Conservation (phyloP, 805 yeast species). For the Yamadazyma laniorum region DNA sequence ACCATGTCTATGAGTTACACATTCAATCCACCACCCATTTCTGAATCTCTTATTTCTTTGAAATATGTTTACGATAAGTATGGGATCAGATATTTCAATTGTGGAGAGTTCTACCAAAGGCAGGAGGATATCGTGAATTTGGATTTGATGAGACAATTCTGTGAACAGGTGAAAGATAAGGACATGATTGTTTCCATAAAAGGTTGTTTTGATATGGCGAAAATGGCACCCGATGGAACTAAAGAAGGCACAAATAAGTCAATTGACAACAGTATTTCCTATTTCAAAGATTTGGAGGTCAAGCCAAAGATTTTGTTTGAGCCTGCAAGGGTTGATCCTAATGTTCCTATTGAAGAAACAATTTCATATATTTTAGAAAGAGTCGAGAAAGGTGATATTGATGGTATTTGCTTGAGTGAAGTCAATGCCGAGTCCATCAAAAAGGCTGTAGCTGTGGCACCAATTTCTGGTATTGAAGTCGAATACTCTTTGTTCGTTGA, state of each 20-base stretch:
- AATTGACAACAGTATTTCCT: conserved; percentile 41
- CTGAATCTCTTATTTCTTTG: conserved; percentile 53
- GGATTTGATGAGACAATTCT: conserved; percentile 54
- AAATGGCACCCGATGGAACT: conserved; percentile 48
- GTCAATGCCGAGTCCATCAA: conserved; percentile 59
- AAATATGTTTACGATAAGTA: conserved; percentile 45
- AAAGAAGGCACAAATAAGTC: conserved; percentile 46
- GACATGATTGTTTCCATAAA: conserved; percentile 60
- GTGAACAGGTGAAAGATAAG: conserved; percentile 45
- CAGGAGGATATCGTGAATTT: conserved; percentile 39
- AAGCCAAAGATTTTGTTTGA: conserved; percentile 54
- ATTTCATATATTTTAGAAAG: conserved; percentile 55
- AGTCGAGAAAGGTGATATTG: conserved; percentile 62
- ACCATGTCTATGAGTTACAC: conserved; percentile 81
- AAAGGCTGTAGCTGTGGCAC: conserved; percentile 55
- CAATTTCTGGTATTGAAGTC: conserved; percentile 69
- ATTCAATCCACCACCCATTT: conserved; percentile 52
- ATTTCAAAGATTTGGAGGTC: conserved; percentile 20
- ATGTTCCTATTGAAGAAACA: conserved; percentile 57
- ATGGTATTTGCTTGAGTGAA: conserved; percentile 75
- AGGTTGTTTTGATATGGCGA: conserved; percentile 49
- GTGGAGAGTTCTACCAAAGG: conserved; percentile 66
- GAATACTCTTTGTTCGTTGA: conserved; percentile 72
- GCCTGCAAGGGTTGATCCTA: conserved; percentile 66
- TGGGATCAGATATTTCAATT: conserved; percentile 58